These are phyloP conservation scores for Penicillium goetzii DNA, from an alignment of 495 filamentous ascomycete genomes.

Conservation along the genomic window DNA sequence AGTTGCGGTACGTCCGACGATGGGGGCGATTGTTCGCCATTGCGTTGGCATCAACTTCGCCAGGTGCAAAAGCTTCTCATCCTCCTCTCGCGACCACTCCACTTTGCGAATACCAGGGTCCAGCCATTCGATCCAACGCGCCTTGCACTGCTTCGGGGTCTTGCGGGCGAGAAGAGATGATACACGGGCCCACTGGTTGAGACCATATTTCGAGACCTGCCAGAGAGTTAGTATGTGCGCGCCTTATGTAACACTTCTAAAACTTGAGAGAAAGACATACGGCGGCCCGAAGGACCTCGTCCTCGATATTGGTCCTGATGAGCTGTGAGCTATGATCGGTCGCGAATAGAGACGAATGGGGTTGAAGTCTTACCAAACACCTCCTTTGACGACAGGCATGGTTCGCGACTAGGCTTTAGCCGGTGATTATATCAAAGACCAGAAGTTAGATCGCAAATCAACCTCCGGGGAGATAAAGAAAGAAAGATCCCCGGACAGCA, in stretches of 20 bases:
- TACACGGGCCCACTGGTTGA: conserved; percentile 99
- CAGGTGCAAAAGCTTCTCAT: conserved; percentile 93
- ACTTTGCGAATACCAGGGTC: conserved; percentile 97
- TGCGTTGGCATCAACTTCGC: conserved; percentile 99
- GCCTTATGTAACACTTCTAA: background rate
- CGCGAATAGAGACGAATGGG: conserved; percentile 30
- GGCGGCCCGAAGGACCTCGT: conserved; percentile 95
- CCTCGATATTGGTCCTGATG: conserved; percentile 71
- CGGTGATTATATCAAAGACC: background rate
- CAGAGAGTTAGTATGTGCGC: conserved; percentile 28
- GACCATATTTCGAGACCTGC: conserved; percentile 89
- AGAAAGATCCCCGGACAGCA: conserved; percentile 19
- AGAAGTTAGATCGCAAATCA: conserved; percentile 6
- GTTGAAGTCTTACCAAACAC: conserved; percentile 76
- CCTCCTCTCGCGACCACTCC: conserved; percentile 98
- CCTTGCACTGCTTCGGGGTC: conserved; percentile 98
- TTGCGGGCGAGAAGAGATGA: conserved; percentile 96
- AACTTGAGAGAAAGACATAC: conserved; percentile 31
- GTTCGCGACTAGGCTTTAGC: conserved; percentile 23
- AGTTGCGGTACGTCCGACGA: conserved; percentile 93
- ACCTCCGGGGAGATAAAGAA: conserved; percentile 23
- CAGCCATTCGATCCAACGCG: conserved; percentile 97
- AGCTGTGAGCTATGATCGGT: conserved; percentile 29
- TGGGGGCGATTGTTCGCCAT: conserved; percentile 97
- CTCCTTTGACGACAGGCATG: conserved; percentile 98